Evolutionary conservation across 177 flowering plant species (phyloP), one percentile per base, ranked within the genome.

Genomic region (Vitis hybrid): DNA sequence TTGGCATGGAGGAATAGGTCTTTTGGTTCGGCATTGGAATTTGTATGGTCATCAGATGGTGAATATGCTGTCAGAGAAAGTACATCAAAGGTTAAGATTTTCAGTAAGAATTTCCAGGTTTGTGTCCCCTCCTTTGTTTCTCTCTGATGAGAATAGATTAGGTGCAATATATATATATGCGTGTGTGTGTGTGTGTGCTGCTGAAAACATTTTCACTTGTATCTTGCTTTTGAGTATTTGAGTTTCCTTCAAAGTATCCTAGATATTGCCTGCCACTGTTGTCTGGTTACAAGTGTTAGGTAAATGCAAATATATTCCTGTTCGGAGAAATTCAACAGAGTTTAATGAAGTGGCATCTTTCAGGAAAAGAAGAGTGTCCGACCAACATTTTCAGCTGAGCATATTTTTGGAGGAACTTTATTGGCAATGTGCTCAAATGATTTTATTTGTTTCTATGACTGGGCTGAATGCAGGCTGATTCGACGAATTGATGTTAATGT

Each of bases 1-100:
- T 78, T 94, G 79, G 98, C 98, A 56, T 92, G 98, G 98, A 90
- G 98, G 83, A 94, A 94, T 67, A 82, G 93, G 78, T 90, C 97
- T 16, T 94, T 92, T 87, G 98, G 98, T 31, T 92, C 98, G 0
- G 98, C 97, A 39, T 71, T 94, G 85, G 98, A 92, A 75, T 81
- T 94, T 80, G 98, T 79, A 49, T 94, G 98, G 98, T 94, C 98
- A 10, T 78, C 93, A 12, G 98, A 94, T 69, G 98, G 98, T 59
- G 98, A 94, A 79, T 92, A 85, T 81, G 96, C 96, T 74, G 88
- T 88, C 66, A 82, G 98, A 73, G 98, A 94, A 81, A 94, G 97
- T 73, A 87, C 97, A 63, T 88, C 98, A 57, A 94, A 80, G 82
- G 83, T 94, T 29, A 94, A 94, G 80, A 86, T 94, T 39, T 92